A percentile compares a stretch with the other conserved stretches of the same genome.
phyloP scores from a whole-genome alignment of 2,329 filamentous ascomycete species.

The Sphaerulina vaccinii region DNA sequence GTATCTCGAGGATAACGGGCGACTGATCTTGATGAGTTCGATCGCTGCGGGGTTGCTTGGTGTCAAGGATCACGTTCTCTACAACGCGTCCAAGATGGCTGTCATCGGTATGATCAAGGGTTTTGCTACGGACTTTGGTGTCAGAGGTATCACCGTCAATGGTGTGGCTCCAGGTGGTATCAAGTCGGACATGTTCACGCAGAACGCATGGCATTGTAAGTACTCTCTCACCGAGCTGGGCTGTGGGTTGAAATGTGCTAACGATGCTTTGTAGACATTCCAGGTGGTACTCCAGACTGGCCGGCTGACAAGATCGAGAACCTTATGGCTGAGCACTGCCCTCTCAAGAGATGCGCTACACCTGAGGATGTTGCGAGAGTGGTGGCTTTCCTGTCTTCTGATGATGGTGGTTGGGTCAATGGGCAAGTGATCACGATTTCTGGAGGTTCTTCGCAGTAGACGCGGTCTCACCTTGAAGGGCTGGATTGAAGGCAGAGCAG shows the following conservation, averaged over 20 bases:
- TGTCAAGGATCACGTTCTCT: conserved; percentile 69
- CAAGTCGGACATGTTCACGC: conserved; percentile 74
- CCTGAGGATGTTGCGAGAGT: conserved; percentile 47
- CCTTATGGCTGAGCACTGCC: conserved; percentile 52
- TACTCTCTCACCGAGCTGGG: neutral
- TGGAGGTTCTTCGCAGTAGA: conserved; percentile 42
- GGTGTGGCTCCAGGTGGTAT: conserved; percentile 70
- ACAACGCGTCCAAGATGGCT: conserved; percentile 70
- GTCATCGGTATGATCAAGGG: conserved; percentile 71
- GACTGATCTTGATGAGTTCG: conserved; percentile 72
- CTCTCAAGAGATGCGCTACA: conserved; percentile 49
- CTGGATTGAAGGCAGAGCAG: neutral
- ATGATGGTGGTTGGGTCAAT: conserved; percentile 44
- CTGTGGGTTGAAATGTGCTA: neutral
- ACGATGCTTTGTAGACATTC: conserved; percentile 38
- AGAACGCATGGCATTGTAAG: conserved; percentile 34
- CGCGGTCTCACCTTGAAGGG: neutral
- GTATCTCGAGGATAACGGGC: conserved; percentile 66
- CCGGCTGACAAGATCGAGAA: conserved; percentile 51
- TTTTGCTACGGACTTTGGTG: conserved; percentile 70
- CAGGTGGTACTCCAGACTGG: conserved; percentile 50
- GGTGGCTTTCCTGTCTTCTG: conserved; percentile 41
- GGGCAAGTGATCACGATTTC: conserved; percentile 46
- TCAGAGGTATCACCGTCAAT: conserved; percentile 68
- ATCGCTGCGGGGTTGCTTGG: conserved; percentile 67